phyloP scores from a whole-genome alignment of 495 filamentous ascomycete species.

The Podospora pseudopauciseta region DNA sequence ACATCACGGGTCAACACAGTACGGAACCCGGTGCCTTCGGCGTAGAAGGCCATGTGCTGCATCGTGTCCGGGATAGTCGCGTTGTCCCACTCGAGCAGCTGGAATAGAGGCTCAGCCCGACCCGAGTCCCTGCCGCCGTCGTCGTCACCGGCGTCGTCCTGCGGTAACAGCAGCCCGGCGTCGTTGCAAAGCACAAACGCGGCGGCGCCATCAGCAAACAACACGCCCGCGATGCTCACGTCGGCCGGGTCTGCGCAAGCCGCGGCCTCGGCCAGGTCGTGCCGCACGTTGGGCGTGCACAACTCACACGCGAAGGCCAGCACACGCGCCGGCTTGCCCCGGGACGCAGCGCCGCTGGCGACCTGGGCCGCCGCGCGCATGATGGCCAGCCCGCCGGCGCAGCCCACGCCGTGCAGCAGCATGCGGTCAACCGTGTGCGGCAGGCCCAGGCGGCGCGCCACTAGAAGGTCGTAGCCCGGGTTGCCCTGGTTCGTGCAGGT shows the following conservation, averaged over 20 bases:
- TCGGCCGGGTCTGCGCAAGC: constrained; percentile 22
- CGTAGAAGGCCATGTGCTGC: no score
- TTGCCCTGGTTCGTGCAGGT: no score
- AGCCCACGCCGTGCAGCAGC: no score
- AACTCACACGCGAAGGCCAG: constrained; percentile 46
- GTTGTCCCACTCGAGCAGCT: no score
- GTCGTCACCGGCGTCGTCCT: constrained; percentile 11
- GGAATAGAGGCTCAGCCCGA: constrained; percentile 1
- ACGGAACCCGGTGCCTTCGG: neutral
- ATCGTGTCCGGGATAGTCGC: no score
- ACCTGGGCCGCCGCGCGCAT: no score
- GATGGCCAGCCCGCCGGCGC: no score
- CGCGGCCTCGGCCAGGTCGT: constrained; percentile 35
- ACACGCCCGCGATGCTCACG: constrained; percentile 37
- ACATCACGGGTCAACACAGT: constrained; percentile 28
- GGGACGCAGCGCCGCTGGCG: no score
- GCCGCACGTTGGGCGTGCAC: constrained; percentile 37
- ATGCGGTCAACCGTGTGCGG: no score
- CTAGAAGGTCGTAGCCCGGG: no score
- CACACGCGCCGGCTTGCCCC: constrained; percentile 13
- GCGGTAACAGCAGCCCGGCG: no score
- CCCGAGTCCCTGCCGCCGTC: neutral
- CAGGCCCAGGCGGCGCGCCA: no score
- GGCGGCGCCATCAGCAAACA: constrained; percentile 47
- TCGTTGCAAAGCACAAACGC: constrained; percentile 46